phyloP scores from a whole-genome alignment of 352 stramenopile species.

The Phytophthora syringae region DNA sequence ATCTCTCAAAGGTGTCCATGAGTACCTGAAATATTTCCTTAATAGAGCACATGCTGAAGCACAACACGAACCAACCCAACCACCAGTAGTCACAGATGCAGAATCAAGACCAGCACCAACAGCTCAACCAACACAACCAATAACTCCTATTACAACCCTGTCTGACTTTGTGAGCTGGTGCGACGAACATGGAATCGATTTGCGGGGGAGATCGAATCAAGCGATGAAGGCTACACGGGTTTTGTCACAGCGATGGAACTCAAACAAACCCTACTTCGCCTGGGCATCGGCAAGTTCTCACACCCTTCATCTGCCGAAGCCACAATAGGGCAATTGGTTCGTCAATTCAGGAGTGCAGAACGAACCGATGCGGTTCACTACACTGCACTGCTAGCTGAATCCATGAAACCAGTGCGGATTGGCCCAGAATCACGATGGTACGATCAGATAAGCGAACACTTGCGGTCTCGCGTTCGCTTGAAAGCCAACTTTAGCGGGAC shows the following conservation, averaged over 20 bases:
- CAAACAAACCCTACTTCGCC: conserved; percentile 55
- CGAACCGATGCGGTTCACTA: conserved; percentile 50
- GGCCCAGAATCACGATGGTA: conserved; percentile 29
- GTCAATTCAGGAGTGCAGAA: conserved; percentile 48
- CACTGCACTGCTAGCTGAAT: conserved; percentile 37
- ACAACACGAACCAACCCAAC: neutral
- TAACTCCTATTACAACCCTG: conserved; percentile 13
- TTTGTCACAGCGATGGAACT: conserved; percentile 53
- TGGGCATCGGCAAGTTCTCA: conserved; percentile 38
- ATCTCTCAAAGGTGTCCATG: conserved; percentile 41
- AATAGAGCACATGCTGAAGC: neutral
- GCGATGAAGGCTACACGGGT: conserved; percentile 53
- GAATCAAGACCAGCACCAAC: too few relatives aligned
- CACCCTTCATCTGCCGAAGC: conserved; percentile 33
- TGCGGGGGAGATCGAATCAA: conserved; percentile 57
- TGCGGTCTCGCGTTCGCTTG: conserved; percentile 51
- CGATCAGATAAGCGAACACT: conserved; percentile 37
- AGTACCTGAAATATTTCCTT: conserved; percentile 28
- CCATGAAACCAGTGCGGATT: neutral
- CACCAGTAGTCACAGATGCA: neutral
- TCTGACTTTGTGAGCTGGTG: conserved; percentile 40
- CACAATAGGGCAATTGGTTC: conserved; percentile 59
- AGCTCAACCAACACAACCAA: neutral
- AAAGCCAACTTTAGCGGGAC: conserved; percentile 41
- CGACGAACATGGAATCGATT: conserved; percentile 52